Evolutionary conservation across 441 rosid species (phyloP), one percentile per base, ranked within the genome.

Genomic region (Erodium chrysanthum): DNA sequence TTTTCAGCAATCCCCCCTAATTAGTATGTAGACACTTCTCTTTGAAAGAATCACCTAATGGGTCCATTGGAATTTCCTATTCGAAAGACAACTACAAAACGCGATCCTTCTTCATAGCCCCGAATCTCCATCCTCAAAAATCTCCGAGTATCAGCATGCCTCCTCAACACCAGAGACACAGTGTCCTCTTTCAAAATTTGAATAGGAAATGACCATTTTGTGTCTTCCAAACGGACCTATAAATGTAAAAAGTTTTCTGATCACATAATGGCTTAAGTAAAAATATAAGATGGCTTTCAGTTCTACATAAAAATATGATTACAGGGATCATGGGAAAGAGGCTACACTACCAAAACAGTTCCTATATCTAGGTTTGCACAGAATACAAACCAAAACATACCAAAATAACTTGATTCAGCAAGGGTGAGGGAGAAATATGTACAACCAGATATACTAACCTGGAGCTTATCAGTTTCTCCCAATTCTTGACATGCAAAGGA

Each of bases 21-120:
- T 29, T 29, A 2, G 33, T 6, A 40, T 40, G 46, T 40, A 40
- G 46, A 40, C 12, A 40, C 12, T 40, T 40, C 17, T 54, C 22
- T 17, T 17, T 18, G 60, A 54, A 54, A 20, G 27, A 54, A 54
- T 7, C 82, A 90, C 99, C 99, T 95, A 83, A 95, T 78, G 69
- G 96, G 99, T 79, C 97, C 97, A 69, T 77, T 81, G 62, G 76
- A 77, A 75, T 92, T 84, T 64, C 98, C 99, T 64, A 84, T 84
- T 68, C 98, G 97, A 70, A 95, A 95, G 44, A 95, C 96, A 73
- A 90, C 91, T 60, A 89, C 75, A 78, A 95, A 92, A 42, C 99
- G 95, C n/a, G 99, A 92, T 73, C 99, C 99, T 84, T 95, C 99
- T 82, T 95, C 99, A 81, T 82, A 92, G 69, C 98, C 99, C 20